Base-by-base conservation (phyloP, 2,329 filamentous ascomycete species). In the Colletotrichum neosansevieriae region DNA sequence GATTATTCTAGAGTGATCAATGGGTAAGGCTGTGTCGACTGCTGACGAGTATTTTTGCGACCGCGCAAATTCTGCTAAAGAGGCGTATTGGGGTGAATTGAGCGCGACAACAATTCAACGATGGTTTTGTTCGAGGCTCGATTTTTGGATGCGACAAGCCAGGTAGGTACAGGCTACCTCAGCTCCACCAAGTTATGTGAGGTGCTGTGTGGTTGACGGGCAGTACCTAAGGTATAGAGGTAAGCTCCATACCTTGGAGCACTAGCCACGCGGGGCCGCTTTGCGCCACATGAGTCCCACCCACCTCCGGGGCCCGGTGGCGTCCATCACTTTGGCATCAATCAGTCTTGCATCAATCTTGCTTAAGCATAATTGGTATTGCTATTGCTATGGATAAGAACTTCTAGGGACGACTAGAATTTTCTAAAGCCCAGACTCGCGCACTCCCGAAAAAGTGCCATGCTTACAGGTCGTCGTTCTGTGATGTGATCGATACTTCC, bases 401-500 rank as follows among this genome's bases (percentile, higher is more conserved):
- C 29, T 29, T 29, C 6, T 29, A 7, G 6, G 29, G 29, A 29
- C 29, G 29, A 29, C 29, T 29, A 29, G 7, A 29, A 29, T 29
- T 6, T 29, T 29, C 29, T 7, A 29, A 29, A 29, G 29, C 29
- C 29, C 29, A 6, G 29, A 29, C 29, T 29, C 7, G 1, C 9
- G 29, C 29, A 29, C 29, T 38, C 36, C 36, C 12, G 36, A 38
- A 11, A 11, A 38, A 1, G 36, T 15, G 36, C 36, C 36, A 13
- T 38, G 10, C 29, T 24, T 36, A 47, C 13, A 13, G 11, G 3
- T 54, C 45, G 6, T 45, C 47, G 6, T 21, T 53, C 21, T 64
- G 36, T 11, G 60, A 68, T 6, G 71, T 76, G 29, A 54, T 65
- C 38, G 59, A 57, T 15, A 69, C 66, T 44, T 71, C 66, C 17